These are phyloP conservation scores for Lagerstroemia speciosa DNA, from an alignment of 345 rosid species.

Conservation along the genomic window DNA sequence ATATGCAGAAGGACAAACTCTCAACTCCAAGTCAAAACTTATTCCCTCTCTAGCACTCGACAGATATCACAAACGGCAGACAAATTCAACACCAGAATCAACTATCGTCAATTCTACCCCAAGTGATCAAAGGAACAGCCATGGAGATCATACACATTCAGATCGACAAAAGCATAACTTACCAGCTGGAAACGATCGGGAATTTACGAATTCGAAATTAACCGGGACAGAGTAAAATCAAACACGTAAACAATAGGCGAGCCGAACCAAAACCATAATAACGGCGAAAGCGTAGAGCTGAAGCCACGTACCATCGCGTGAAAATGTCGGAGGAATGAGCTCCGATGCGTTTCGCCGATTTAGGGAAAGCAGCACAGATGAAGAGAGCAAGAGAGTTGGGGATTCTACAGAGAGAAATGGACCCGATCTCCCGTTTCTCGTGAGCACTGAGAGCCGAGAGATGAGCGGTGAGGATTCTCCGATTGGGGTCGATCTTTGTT, in stretches of 20 bases:
- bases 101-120: not conserved
- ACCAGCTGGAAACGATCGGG: not conserved
- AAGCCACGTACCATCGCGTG: conserved; percentile 21
- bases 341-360: conserved; percentile 11
- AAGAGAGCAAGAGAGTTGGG: not conserved
- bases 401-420: not conserved
- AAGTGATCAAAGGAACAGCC: not conserved
- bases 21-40: not conserved
- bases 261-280: not conserved
- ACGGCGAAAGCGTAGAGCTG: not conserved
- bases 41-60: not conserved
- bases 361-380: not conserved
- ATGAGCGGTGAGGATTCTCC: conserved; percentile 10
- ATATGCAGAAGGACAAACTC: not conserved
- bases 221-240: not conserved
- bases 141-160: not conserved
- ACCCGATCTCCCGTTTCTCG: not conserved
- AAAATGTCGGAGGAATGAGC: conserved; percentile 10
- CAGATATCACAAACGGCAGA: not conserved
- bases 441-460: not conserved
- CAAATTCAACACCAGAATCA: not conserved
- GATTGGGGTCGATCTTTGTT: not conserved
- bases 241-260: not conserved
- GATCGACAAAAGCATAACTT: not conserved
- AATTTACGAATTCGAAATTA: not conserved